Evolutionary conservation across 2,329 filamentous ascomycete genomes (phyloP), one percentile per base, ranked within the genome.

Genomic region (Penicillium sp.): DNA sequence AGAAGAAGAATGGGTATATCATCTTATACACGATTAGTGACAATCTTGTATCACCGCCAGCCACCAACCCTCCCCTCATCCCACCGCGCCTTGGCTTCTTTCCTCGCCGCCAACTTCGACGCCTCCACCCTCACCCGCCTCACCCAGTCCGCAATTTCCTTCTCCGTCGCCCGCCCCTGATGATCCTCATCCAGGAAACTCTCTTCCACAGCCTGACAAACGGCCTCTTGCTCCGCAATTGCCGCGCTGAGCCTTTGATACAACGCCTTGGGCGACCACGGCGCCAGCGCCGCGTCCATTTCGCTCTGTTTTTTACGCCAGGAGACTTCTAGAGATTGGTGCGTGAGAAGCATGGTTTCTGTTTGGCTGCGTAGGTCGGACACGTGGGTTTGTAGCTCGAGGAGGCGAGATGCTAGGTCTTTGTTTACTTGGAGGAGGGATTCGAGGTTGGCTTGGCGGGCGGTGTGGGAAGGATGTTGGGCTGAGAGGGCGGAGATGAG

Each of bases 51-150:
- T 87, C 81, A 94, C 71, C 94, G 86, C 95, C 95, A 98, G 0
- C 95, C 95, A 11, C 94, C 94, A 37, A 98, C 94, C 67, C 94
- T 84, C 26, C 94, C 93, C 78, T 98, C 94, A 75, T 98, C 95
- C 95, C 95, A 98, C 69, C 95, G 85, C 71, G 93, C 90, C 77
- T 93, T 96, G 67, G 92, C 86, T 80, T 98, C 95, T 72, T 89
- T 87, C 60, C 95, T 84, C 57, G 93, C 81, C 72, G 95, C 96
- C 63, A 89, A 89, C 59, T 90, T 80, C 68, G 90, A 90, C 73
- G 89, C 91, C 10, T 90, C 91, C 68, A 94, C 93, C 68, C 92
- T 84, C 65, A 96, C 90, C 70, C 90, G 81, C 70, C 89, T 84
- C 22, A 97, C 86, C 87, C 95, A 98, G 62, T 98, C 94, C 1